phyloP scores from a whole-genome alignment of 176 grass and related monocot genomes.

The Otatea glauca region DNA sequence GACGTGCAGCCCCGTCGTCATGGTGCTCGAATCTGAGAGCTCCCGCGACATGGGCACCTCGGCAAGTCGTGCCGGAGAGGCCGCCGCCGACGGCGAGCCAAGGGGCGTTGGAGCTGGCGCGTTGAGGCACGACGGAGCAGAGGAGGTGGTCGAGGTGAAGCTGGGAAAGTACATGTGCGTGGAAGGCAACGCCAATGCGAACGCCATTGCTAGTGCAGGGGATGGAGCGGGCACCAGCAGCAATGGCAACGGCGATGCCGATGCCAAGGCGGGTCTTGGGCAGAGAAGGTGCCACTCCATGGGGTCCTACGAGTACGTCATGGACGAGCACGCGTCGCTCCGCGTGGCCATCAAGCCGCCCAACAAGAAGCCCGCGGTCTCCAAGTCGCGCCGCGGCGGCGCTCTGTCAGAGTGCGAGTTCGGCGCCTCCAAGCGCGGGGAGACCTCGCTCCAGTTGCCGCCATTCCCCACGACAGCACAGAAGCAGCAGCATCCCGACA shows the following conservation, averaged over 20 bases:
- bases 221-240: slow-evolving; percentile 59
- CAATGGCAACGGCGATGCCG: slow-evolving; percentile 31
- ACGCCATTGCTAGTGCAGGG: not conserved
- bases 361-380: slow-evolving; percentile 62
- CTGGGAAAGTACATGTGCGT: slow-evolving; percentile 84
- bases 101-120: not conserved
- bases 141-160: slow-evolving; percentile 78
- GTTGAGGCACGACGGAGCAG: not conserved
- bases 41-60: slow-evolving; percentile 38
- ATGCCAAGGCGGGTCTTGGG: slow-evolving; percentile 38
- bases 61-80: not conserved
- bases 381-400: slow-evolving; percentile 49
- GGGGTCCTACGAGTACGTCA: slow-evolving; percentile 93
- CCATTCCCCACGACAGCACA: not conserved
- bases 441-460: slow-evolving; percentile 48
- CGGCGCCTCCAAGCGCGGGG: slow-evolving; percentile 54
- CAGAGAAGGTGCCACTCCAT: slow-evolving; percentile 89
- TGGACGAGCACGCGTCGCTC: slow-evolving; percentile 70
- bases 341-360: slow-evolving; percentile 76
- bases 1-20: slow-evolving; percentile 58
- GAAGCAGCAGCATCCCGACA: not conserved
- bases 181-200: slow-evolving; percentile 34
- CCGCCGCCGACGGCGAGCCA: not conserved
- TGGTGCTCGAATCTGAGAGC: slow-evolving; percentile 76
- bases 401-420: slow-evolving; percentile 91